These are phyloP conservation scores for Mentha longifolia DNA, from an alignment of 257 asterid genomes.

Conservation along the genomic window DNA sequence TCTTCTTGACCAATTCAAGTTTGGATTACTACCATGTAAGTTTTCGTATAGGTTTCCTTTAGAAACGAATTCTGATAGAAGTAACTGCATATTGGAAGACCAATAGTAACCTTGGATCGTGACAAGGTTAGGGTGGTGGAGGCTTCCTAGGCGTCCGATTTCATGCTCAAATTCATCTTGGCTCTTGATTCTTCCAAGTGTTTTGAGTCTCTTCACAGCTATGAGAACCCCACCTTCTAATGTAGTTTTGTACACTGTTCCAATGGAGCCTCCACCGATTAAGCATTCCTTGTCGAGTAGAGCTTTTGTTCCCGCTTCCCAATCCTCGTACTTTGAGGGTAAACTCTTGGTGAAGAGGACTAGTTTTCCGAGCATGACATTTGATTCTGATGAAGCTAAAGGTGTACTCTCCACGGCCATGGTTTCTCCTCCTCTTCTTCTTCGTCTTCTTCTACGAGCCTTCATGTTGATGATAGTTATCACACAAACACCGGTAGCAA, in stretches of 20 bases:
- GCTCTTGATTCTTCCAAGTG: constrained; percentile 73
- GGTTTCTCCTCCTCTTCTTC: constrained; percentile 55
- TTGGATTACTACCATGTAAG: constrained; percentile 80
- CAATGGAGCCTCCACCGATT: constrained; percentile 90
- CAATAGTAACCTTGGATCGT: constrained; percentile 83
- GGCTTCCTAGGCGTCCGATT: constrained; percentile 70
- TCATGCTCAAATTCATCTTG: constrained; percentile 95
- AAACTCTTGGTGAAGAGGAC: constrained; percentile 81
- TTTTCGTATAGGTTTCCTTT: constrained; percentile 81
- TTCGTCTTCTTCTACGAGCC: constrained; percentile 57
- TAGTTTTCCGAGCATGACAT: constrained; percentile 77
- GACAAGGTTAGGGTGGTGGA: constrained; percentile 75
- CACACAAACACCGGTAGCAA: constrained; percentile 68
- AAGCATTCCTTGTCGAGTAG: constrained; percentile 86
- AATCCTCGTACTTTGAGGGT: constrained; percentile 91
- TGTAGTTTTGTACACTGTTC: constrained; percentile 76
- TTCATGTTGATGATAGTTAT: constrained; percentile 69
- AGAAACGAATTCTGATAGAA: constrained; percentile 65
- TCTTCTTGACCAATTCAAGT: constrained; percentile 75
- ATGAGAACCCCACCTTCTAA: constrained; percentile 77
- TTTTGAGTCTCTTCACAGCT: constrained; percentile 88
- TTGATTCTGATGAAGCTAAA: constrained; percentile 75
- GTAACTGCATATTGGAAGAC: constrained; percentile 85
- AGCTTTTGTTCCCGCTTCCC: constrained; percentile 95
- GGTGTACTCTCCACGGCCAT: constrained; percentile 73